These are phyloP conservation scores for Beauveria brongniartii DNA, from an alignment of 2,329 filamentous ascomycete genomes.

Conservation along the genomic window DNA sequence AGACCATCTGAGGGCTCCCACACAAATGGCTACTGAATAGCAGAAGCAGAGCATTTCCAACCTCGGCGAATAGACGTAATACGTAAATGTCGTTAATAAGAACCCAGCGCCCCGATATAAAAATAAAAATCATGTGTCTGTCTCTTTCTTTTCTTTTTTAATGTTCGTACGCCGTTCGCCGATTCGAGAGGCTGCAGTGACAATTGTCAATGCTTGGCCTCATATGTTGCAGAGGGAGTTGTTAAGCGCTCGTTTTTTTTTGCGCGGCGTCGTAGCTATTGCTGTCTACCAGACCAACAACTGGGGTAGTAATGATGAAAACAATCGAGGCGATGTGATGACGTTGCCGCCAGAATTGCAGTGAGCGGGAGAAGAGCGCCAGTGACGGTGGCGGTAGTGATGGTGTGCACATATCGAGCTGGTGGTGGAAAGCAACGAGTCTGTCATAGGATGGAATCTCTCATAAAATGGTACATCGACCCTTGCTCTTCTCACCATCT, in stretches of 20 bases:
- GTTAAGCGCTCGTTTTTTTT: neutral
- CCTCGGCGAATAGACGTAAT: slow-evolving; percentile 13
- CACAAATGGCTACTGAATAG: slow-evolving; percentile 1
- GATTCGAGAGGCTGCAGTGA: slow-evolving; percentile 24
- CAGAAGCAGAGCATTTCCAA: slow-evolving; percentile 5
- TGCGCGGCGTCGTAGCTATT: neutral
- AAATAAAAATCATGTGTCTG: slow-evolving; percentile 16
- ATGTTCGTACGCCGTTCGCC: slow-evolving; percentile 32
- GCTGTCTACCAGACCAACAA: neutral
- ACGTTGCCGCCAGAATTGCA: neutral
- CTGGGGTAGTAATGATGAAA: neutral
- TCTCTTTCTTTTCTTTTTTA: slow-evolving; percentile 22
- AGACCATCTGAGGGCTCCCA: neutral
- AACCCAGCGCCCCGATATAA: slow-evolving; percentile 27
- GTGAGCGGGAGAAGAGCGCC: neutral
- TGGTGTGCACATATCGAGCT: neutral
- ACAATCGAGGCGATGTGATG: neutral
- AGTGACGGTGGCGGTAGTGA: neutral
- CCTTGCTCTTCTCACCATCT: slow-evolving; percentile 28
- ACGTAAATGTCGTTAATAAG: slow-evolving; percentile 28
- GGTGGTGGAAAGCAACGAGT: neutral
- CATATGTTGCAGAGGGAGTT: slow-evolving; percentile 7
- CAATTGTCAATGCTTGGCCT: slow-evolving; percentile 20
- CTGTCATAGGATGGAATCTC: neutral
- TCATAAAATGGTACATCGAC: slow-evolving; percentile 34